Conservation (phyloP, 257 asterid species). For the Plantago elongata region DNA sequence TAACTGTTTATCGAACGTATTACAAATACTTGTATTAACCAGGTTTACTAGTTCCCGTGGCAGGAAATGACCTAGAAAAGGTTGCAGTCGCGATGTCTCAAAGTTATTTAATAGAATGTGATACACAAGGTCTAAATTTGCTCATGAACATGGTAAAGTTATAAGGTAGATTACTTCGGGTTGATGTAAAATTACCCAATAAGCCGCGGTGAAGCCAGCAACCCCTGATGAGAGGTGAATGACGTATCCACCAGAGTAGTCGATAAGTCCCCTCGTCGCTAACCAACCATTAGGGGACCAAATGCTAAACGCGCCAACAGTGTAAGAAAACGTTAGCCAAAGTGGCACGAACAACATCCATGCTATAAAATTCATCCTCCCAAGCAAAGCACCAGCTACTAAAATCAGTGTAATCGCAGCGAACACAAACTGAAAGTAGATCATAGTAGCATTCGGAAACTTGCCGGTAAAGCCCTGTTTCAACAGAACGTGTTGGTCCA, state of each 20-base stretch:
- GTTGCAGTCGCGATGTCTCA: too few species aligned
- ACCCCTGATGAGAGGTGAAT: slow-evolving; percentile 77
- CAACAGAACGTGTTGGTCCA: slow-evolving; percentile 44
- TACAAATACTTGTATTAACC: too few species aligned
- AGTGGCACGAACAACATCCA: slow-evolving; percentile 85
- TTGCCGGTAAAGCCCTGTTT: slow-evolving; percentile 30
- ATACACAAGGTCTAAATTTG: too few species aligned
- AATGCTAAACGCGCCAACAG: slow-evolving; percentile 57
- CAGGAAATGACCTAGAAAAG: too few species aligned
- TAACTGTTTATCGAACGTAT: neutral
- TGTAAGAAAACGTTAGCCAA: slow-evolving; percentile 75
- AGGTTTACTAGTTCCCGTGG: too few species aligned
- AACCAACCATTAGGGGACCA: slow-evolving; percentile 79
- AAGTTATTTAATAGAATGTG: too few species aligned
- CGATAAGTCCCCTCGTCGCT: slow-evolving; percentile 50
- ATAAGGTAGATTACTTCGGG: neutral
- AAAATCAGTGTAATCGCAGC: slow-evolving; percentile 75
- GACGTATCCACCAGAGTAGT: slow-evolving; percentile 70
- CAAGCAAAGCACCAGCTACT: slow-evolving; percentile 67
- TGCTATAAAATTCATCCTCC: slow-evolving; percentile 70
- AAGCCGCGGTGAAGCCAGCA: slow-evolving; percentile 87
- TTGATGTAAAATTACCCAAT: slow-evolving; percentile 41
- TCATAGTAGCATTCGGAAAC: slow-evolving; percentile 65
- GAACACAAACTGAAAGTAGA: slow-evolving; percentile 75
- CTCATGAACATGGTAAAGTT: neutral